Evolutionary conservation across 169 alveolate species (phyloP), one percentile per base, ranked within the genome.

Genomic region (Cryptosporidium viatorum): DNA sequence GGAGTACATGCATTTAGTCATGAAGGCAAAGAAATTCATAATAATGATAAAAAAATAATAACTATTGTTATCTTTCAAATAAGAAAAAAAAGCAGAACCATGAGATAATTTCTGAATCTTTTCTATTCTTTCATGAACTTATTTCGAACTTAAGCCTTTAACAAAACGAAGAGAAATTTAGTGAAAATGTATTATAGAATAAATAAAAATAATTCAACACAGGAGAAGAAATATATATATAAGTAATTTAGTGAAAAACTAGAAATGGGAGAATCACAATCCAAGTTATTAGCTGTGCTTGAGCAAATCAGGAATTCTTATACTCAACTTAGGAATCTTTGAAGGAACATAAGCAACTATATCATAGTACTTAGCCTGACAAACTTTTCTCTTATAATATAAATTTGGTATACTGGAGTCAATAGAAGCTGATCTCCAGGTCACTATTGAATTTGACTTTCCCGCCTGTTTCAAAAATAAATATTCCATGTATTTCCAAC

Each of bases 401-500:
- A 80, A 33, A 33, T 80, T 26, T 1, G 59, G 58, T 21, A 80
- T 59, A 26, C 58, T 65, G 29, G 89, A 80, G 37, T 80, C 89
- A 10, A 18, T 59, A 31, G 68, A 59, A 43, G 41, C 29, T 16
- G 80, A 62, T 43, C 51, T 80, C 89, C 89, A 80, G n/a, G 89
- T 80, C 8, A 48, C 55, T 80, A 16, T 5, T 9, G 75, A 65
- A 7, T 3, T 62, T 3, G 45, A 73, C 23, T n/a, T 18, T 18
- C 52, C 70, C 2, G 21, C n/a, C 18, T 65, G 59, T 10, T 41
- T 80, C 35, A 29, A 33, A 43, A 23, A 9, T 1, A 65, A 43
- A 48, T 62, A 80, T 62, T 80, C 89, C 35, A 65, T 65, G 18
- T 39, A 41, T 65, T 33, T 59, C 89, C 89, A 80, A 33, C 39